Evolutionary conservation across 192 early-diverging fungal species (phyloP).

Genomic region (Dispira simplex): DNA sequence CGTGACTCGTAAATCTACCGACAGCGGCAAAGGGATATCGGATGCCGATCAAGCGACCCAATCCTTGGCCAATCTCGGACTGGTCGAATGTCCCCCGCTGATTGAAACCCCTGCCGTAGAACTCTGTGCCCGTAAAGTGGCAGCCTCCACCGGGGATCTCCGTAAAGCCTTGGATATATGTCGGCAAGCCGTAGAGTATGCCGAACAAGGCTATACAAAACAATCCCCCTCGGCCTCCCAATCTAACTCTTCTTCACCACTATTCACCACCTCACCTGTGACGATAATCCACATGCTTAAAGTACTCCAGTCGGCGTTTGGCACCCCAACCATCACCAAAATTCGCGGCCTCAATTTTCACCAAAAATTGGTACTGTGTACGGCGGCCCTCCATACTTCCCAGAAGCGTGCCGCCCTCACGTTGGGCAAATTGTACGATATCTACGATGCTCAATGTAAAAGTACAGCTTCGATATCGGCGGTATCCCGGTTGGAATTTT

Average conservation of each 20-base stretch:
- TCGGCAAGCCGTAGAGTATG: constrained; percentile 73
- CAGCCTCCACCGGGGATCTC: constrained; percentile 68
- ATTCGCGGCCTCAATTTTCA: constrained; percentile 8
- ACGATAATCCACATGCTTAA: constrained; percentile 7
- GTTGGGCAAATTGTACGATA: constrained; percentile 1
- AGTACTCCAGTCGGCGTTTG: constrained; percentile 9
- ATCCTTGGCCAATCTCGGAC: too few species aligned
- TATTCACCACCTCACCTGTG: neutral
- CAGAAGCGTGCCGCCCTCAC: neutral
- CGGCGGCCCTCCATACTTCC: neutral
- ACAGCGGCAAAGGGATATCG: neutral
- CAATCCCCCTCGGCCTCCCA: too few species aligned
- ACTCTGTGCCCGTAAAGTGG: constrained; percentile 83
- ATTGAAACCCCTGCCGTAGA: constrained; percentile 80
- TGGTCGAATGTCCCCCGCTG: constrained; percentile 16
- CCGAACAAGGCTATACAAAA: constrained; percentile 22
- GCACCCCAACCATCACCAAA: constrained; percentile 5
- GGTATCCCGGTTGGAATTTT: constrained; percentile 6
- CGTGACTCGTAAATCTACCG: neutral
- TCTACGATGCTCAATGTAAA: neutral
- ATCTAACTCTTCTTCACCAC: too few species aligned
- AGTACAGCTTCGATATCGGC: neutral
- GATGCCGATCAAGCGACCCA: neutral
- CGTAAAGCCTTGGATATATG: constrained; percentile 68
- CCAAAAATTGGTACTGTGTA: constrained; percentile 3